Percentiles rank a stretch among this genome's conserved stretches.
These are phyloP conservation scores for Botrytis hyacinthi DNA, from an alignment of 2,329 filamentous ascomycete genomes.

Conservation along the genomic window DNA sequence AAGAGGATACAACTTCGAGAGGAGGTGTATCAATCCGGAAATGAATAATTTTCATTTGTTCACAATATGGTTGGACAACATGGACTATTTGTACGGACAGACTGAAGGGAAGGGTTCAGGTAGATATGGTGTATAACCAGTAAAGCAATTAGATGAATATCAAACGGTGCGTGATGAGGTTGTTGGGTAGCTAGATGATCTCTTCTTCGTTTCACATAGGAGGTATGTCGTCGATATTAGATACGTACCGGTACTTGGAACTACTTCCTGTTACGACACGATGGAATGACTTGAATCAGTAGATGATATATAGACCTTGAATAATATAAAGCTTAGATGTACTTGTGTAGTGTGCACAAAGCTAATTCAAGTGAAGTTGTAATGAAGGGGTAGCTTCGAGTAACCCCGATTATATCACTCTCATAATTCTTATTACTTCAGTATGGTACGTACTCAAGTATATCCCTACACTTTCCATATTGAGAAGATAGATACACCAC, in stretches of 20 bases:
- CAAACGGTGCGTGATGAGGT: background rate
- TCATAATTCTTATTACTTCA: background rate
- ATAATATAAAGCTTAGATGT: background rate
- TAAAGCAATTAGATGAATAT: background rate
- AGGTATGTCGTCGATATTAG: background rate
- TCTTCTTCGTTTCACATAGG: background rate
- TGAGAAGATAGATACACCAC: background rate
- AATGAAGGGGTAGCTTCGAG: background rate
- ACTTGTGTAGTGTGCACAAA: background rate
- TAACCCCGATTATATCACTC: background rate
- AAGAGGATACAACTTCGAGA: background rate
- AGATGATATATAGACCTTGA: background rate
- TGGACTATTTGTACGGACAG: background rate
- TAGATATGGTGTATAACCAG: background rate
- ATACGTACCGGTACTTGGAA: background rate
- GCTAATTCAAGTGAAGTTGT: background rate
- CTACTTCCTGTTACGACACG: background rate
- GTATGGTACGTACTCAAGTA: background rate
- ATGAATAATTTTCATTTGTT: background rate
- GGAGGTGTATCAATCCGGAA: constrained; percentile 9
- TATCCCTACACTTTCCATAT: background rate
- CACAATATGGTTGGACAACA: background rate
- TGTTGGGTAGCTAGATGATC: background rate
- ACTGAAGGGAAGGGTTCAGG: background rate
- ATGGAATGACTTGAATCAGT: background rate